Evolutionary conservation across 768 basidiomycete species (phyloP).

Genomic region (Albatrellus ellisii): DNA sequence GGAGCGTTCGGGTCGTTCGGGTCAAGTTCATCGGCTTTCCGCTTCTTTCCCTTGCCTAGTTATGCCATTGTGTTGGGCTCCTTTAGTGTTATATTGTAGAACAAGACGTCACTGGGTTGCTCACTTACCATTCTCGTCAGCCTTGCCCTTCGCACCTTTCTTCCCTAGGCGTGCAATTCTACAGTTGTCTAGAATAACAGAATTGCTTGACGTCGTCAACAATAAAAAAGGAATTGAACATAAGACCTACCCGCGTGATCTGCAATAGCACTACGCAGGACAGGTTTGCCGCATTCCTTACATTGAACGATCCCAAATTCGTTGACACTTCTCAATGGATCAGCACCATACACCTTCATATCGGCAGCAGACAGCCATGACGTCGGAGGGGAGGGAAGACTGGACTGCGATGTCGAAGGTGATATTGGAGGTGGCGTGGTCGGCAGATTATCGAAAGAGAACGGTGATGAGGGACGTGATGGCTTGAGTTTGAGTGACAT

Average conservation of each 20-base stretch:
- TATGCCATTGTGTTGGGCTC: constrained; percentile 5
- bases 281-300: constrained; percentile 68
- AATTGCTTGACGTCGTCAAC: background rate
- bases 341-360: constrained; percentile 78
- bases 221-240: too few species aligned
- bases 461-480: constrained; percentile 27
- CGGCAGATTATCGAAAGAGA: constrained; percentile 45
- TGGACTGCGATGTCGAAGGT: constrained; percentile 20
- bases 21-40: constrained; percentile 65
- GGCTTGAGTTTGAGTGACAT: constrained; percentile 33
- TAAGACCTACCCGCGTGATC: constrained; percentile 63
- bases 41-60: constrained; percentile 58
- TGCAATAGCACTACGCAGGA: constrained; percentile 58
- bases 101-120: background rate
- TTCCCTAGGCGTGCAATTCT: constrained; percentile 41
- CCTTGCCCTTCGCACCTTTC: constrained; percentile 46
- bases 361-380: constrained; percentile 77
- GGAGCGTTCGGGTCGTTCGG: constrained; percentile 49
- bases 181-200: constrained; percentile 38
- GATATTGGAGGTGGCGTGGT: constrained; percentile 22
- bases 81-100: too few species aligned
- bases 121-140: constrained; percentile 26
- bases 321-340: constrained; percentile 45
- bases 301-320: constrained; percentile 62
- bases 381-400: constrained; percentile 59